Evolutionary conservation across 129 eudicot genomes (phyloP).

Genomic region (Pseudognaphalium luteoalbum): DNA sequence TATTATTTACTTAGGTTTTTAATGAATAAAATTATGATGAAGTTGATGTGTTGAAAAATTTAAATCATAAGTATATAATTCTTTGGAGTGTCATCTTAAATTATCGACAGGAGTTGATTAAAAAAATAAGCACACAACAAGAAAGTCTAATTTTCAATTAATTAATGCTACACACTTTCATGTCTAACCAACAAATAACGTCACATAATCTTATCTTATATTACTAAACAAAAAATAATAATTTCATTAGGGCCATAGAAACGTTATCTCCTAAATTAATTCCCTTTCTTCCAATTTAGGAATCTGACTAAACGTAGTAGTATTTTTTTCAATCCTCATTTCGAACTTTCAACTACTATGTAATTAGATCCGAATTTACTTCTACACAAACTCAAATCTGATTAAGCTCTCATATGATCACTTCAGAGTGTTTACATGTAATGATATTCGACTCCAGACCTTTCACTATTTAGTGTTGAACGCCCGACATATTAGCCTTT

Average conservation of each 20-base stretch:
- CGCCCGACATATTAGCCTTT: too few species aligned
- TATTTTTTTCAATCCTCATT: too few species aligned
- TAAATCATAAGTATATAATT: not conserved
- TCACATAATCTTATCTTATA: not conserved
- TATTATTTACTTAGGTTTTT: too few species aligned
- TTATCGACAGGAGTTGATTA: not conserved
- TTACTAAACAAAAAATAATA: not conserved
- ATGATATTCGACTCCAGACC: too few species aligned
- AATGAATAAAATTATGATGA: not conserved
- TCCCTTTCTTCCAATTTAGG: too few species aligned
- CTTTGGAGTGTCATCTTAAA: slow-evolving; percentile 18
- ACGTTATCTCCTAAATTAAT: not conserved
- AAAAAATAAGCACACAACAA: not conserved
- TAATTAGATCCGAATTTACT: too few species aligned
- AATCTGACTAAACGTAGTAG: not conserved
- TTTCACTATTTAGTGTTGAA: too few species aligned
- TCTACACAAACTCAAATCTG: too few species aligned
- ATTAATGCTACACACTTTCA: not conserved
- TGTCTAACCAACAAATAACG: not conserved
- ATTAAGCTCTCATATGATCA: too few species aligned
- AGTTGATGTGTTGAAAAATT: not conserved
- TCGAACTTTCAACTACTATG: too few species aligned
- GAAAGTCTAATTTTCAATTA: not conserved
- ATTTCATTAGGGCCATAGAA: not conserved
- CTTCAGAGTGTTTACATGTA: too few species aligned